Conservation (phyloP, 164 flowering plant genomes). For the Paratinospora sagittata region DNA sequence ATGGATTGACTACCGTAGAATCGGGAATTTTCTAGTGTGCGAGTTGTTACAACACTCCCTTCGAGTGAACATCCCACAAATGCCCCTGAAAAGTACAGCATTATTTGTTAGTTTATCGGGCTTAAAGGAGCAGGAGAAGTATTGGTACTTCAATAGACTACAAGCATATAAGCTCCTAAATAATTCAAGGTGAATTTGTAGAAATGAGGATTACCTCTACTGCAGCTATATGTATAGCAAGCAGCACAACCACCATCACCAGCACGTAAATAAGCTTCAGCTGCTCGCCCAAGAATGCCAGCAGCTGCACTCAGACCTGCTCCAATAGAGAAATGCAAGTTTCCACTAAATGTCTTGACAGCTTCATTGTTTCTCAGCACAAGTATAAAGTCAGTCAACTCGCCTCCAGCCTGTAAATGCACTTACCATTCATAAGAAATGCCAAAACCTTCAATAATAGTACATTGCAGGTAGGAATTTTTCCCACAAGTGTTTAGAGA, state of each 20-base stretch:
- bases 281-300: slow-evolving; percentile 73
- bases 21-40: slow-evolving; percentile 60
- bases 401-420: too few relatives aligned
- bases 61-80: slow-evolving; percentile 92
- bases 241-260: slow-evolving; percentile 91
- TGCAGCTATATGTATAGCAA: slow-evolving; percentile 95
- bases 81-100: slow-evolving; percentile 49
- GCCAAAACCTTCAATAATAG: too few relatives aligned
- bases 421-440: too few relatives aligned
- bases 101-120: neutral
- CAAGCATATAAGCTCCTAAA: neutral
- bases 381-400: slow-evolving; percentile 80
- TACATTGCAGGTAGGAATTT: too few relatives aligned
- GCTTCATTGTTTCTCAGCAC: slow-evolving; percentile 80
- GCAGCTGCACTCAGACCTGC: slow-evolving; percentile 94
- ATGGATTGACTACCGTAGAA: slow-evolving; percentile 86
- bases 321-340: slow-evolving; percentile 71
- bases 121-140: neutral
- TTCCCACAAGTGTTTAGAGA: too few relatives aligned
- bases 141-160: neutral
- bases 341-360: slow-evolving; percentile 73
- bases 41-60: slow-evolving; percentile 78
- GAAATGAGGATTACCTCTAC: slow-evolving; percentile 58
- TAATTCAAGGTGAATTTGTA: neutral
- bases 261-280: slow-evolving; percentile 82